A percentile compares a stretch with the other conserved stretches of the same genome.
Evolutionary conservation across 2,329 filamentous ascomycete species (phyloP).

Genomic region (Cladosporium cucumerinum): DNA sequence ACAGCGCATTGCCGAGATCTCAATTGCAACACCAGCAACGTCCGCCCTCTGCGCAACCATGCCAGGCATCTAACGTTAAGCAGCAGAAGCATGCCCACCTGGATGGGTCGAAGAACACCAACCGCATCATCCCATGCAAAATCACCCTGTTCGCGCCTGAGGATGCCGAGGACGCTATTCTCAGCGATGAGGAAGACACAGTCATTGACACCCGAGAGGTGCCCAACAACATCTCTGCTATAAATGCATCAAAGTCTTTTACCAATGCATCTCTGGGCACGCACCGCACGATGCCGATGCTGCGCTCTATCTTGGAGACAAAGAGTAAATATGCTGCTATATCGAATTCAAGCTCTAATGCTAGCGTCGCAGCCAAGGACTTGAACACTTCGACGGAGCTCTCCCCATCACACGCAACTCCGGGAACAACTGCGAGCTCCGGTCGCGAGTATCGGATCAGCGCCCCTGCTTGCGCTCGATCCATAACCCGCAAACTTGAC

Average conservation of each 20-base stretch:
- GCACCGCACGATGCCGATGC: neutral
- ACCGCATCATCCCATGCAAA: neutral
- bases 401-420: neutral
- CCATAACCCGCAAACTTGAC: neutral
- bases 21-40: neutral
- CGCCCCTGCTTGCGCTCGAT: neutral
- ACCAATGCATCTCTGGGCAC: neutral
- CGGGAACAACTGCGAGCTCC: slow-evolving; percentile 1
- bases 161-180: slow-evolving; percentile 1
- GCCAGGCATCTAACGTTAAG: neutral
- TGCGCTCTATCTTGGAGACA: neutral
- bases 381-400: neutral
- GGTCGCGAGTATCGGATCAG: neutral
- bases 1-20: no score
- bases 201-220: neutral
- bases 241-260: neutral
- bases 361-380: neutral
- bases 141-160: neutral
- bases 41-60: neutral
- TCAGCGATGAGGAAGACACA: neutral
- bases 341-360: neutral
- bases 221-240: neutral
- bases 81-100: neutral
- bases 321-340: neutral
- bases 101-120: neutral